phyloP scores from a whole-genome alignment of 2,329 filamentous ascomycete genomes.

The Diaporthe australafricana region DNA sequence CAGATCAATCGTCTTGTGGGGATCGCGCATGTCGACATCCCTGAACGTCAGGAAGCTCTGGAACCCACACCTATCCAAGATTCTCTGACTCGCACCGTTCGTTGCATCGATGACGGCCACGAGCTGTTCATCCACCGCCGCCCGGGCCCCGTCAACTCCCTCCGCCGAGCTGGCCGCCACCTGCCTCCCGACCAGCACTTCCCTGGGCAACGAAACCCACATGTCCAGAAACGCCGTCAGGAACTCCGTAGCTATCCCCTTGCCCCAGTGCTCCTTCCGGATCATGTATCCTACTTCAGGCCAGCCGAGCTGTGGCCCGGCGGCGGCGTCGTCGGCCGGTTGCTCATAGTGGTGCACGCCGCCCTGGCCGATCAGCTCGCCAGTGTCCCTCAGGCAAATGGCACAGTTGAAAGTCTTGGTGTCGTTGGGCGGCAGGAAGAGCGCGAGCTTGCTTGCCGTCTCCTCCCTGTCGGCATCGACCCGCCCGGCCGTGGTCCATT shows the following conservation, averaged over 20 bases:
- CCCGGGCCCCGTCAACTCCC: constrained; percentile 39
- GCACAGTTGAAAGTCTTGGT: constrained; percentile 66
- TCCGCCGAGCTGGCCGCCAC: constrained; percentile 52
- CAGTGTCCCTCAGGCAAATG: constrained; percentile 59
- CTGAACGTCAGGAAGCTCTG: constrained; percentile 48
- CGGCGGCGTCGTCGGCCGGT: constrained; percentile 48
- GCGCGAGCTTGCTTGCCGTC: constrained; percentile 54
- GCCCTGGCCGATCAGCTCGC: constrained; percentile 64
- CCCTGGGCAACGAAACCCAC: constrained; percentile 63
- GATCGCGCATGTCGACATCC: constrained; percentile 41
- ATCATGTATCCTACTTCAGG: constrained; percentile 71
- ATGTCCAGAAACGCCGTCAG: constrained; percentile 56
- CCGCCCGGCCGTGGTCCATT: constrained; percentile 56
- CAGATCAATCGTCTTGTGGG: constrained; percentile 37
- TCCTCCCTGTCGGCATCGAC: constrained; percentile 57
- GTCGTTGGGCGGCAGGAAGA: constrained; percentile 62
- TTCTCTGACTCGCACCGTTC: constrained; percentile 65
- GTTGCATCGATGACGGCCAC: constrained; percentile 58
- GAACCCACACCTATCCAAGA: constrained; percentile 69
- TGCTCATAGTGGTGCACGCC: constrained; percentile 53
- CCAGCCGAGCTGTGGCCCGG: constrained; percentile 50
- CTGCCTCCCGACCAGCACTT: constrained; percentile 52
- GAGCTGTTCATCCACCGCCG: constrained; percentile 54
- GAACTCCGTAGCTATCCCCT: constrained; percentile 69
- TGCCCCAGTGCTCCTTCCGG: constrained; percentile 63